phyloP scores from a whole-genome alignment of 768 basidiomycete genomes.

The Mycena rosella region DNA sequence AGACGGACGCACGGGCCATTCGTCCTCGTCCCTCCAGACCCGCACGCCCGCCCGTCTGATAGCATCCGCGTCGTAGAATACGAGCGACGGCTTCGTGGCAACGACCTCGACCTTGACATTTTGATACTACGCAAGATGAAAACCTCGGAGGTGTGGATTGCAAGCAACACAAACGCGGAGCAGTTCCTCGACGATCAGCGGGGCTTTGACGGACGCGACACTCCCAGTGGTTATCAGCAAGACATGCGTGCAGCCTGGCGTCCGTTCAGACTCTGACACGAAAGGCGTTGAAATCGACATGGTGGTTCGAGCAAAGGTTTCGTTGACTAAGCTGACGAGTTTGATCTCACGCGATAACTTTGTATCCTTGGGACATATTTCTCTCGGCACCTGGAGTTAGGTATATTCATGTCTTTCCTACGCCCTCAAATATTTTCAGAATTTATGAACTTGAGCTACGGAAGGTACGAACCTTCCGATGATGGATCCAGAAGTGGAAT shows the following conservation, averaged over 20 bases:
- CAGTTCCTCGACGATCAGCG: conserved; percentile 87
- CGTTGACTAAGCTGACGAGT: conserved; percentile 5
- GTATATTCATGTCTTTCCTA: no score
- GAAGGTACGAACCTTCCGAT: no score
- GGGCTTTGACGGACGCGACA: conserved; percentile 94
- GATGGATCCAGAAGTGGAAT: no score
- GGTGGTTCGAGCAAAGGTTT: not conserved
- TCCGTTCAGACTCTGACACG: conserved; percentile 56
- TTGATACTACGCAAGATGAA: conserved; percentile 63
- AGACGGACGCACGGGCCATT: conserved; percentile 82
- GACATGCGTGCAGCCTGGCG: conserved; percentile 68
- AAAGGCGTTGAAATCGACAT: conserved; percentile 46
- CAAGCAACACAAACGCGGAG: conserved; percentile 56
- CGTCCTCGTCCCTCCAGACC: conserved; percentile 93
- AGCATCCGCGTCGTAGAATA: conserved; percentile 76
- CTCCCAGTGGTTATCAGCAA: conserved; percentile 93
- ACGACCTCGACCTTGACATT: conserved; percentile 87
- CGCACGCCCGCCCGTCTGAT: conserved; percentile 65
- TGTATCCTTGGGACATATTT: no score
- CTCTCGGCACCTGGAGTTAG: no score
- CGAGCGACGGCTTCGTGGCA: conserved; percentile 80
- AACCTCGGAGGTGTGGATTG: not conserved
- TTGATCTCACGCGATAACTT: no score
- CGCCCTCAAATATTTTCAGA: no score
- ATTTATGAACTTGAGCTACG: no score